These are phyloP conservation scores for Sesbania bispinosa DNA, from an alignment of 306 rosid genomes.

Conservation along the genomic window DNA sequence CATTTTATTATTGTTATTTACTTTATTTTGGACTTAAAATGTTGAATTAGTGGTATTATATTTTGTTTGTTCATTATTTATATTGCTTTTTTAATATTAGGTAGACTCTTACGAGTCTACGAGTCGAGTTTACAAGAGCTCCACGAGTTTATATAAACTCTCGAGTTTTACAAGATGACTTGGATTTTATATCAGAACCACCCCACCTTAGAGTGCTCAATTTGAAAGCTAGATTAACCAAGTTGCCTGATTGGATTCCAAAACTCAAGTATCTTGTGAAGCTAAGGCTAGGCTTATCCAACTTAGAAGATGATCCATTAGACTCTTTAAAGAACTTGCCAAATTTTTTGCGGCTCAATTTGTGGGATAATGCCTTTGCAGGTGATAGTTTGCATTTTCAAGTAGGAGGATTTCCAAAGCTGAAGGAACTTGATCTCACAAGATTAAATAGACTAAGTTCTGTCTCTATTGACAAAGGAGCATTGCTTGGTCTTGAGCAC, in stretches of 20 bases:
- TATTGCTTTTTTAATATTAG: too few relatives aligned
- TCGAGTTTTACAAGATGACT: too few relatives aligned
- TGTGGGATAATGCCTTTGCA: conserved; percentile 19
- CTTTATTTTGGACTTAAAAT: too few relatives aligned
- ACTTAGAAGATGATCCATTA: background rate
- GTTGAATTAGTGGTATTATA: too few relatives aligned
- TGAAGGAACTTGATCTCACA: background rate
- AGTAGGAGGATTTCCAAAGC: background rate
- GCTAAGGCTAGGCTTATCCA: conserved; percentile 6
- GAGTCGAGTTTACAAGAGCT: too few relatives aligned
- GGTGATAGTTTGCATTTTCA: conserved; percentile 15
- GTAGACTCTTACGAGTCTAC: too few relatives aligned
- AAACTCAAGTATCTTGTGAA: conserved; percentile 17
- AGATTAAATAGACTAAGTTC: conserved; percentile 5
- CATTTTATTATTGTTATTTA: too few relatives aligned
- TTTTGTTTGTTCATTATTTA: too few relatives aligned
- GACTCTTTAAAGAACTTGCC: conserved; percentile 13
- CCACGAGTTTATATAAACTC: too few relatives aligned
- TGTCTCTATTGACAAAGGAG: background rate
- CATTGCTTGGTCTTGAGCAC: conserved; percentile 2
- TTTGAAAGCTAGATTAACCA: background rate
- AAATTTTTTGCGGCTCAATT: background rate
- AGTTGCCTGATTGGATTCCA: conserved; percentile 25
- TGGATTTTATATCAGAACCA: background rate
- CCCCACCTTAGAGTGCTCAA: background rate